These are phyloP conservation scores for Penicillium crustosum DNA, from an alignment of 2,329 filamentous ascomycete species.

Conservation along the genomic window DNA sequence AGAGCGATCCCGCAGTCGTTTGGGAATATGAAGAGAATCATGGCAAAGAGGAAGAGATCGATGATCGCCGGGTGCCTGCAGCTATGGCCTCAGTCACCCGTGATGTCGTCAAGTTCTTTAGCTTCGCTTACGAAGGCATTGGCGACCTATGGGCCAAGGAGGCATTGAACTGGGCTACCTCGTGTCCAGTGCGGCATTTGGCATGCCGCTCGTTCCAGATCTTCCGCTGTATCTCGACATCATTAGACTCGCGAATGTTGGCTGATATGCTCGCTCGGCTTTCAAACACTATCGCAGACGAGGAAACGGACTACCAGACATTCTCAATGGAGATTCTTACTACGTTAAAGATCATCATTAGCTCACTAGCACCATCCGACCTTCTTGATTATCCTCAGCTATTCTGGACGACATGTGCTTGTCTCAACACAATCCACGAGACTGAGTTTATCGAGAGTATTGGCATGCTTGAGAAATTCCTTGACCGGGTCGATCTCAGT, in stretches of 20 bases:
- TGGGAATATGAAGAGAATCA: slow-evolving; percentile 96
- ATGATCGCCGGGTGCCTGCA: slow-evolving; percentile 75
- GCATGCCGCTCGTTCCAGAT: slow-evolving; percentile 97
- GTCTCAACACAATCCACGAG: slow-evolving; percentile 94
- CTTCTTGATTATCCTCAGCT: slow-evolving; percentile 89
- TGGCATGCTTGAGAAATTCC: slow-evolving; percentile 83
- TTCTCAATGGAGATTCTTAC: slow-evolving; percentile 98
- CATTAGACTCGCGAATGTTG: slow-evolving; percentile 88
- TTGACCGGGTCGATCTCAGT: slow-evolving; percentile 79
- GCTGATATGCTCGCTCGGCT: slow-evolving; percentile 93
- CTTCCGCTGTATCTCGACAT: slow-evolving; percentile 89
- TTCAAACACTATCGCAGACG: slow-evolving; percentile 95
- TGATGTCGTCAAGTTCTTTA: slow-evolving; percentile 82
- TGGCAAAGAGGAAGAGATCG: slow-evolving; percentile 68
- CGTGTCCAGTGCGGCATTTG: slow-evolving; percentile 89
- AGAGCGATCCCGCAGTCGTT: slow-evolving; percentile 78
- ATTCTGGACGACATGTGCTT: slow-evolving; percentile 97
- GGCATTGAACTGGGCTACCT: slow-evolving; percentile 92
- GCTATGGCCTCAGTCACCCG: slow-evolving; percentile 84
- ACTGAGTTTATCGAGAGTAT: slow-evolving; percentile 88
- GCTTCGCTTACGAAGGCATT: slow-evolving; percentile 77
- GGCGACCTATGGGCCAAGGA: slow-evolving; percentile 89
- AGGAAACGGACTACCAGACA: slow-evolving; percentile 89
- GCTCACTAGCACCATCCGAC: slow-evolving; percentile 74
- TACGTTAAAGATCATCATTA: slow-evolving; percentile 86